Conservation (phyloP, 2,329 filamentous ascomycete genomes). For the Calonectria pseudoreteaudii region DNA sequence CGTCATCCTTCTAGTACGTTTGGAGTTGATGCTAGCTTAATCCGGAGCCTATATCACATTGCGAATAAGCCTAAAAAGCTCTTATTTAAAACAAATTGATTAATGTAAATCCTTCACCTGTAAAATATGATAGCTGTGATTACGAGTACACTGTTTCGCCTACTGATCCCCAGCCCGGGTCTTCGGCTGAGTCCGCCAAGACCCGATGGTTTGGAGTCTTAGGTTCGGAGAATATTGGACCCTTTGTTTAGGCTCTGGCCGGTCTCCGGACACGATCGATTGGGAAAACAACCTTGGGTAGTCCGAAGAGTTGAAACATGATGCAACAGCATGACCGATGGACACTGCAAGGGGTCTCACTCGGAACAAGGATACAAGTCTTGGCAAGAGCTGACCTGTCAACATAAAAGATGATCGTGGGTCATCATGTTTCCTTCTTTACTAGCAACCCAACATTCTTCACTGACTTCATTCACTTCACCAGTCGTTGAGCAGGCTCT, state of each 20-base stretch:
- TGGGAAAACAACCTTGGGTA: neutral
- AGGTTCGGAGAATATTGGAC: neutral
- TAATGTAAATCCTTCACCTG: too few species aligned
- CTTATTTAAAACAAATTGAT: neutral
- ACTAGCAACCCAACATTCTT: neutral
- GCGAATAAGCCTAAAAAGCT: neutral
- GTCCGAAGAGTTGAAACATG: neutral
- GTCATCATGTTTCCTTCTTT: neutral
- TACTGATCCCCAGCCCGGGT: neutral
- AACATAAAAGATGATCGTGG: neutral
- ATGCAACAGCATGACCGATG: neutral
- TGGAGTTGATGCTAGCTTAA: neutral
- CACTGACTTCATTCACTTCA: neutral
- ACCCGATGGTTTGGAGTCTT: neutral
- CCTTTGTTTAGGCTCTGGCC: neutral
- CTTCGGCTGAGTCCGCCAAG: neutral
- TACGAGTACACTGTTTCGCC: conserved; percentile 1
- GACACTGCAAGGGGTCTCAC: neutral
- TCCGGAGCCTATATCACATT: neutral
- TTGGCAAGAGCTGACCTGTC: neutral
- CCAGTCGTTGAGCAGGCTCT: conserved; percentile 1
- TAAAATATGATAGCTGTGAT: neutral
- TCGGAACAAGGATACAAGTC: neutral
- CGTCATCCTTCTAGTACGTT: neutral
- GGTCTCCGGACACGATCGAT: neutral